Evolutionary conservation across 2,329 filamentous ascomycete species (phyloP), one percentile per base, ranked within the genome.

Genomic region (Diplodia intermedia): DNA sequence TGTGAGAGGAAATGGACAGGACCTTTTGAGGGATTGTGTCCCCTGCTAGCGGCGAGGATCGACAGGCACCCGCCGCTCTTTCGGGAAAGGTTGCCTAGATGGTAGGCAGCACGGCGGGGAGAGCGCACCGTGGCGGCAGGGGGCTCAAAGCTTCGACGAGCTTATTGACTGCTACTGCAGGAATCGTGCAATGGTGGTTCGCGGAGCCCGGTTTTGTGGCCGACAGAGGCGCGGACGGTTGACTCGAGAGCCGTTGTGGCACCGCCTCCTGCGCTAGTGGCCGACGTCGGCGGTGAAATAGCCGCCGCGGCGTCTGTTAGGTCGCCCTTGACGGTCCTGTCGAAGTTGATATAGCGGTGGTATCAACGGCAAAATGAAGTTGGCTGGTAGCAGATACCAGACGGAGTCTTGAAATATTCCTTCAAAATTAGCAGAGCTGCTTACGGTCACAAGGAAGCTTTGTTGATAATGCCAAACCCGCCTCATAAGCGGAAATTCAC

Each of bases 31-130:
- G 60, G 60, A 63, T 63, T n/a, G 11, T 15, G 11, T 36, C 36
- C 60, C 60, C 60, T 63, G 60, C 60, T 63, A 63, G 60, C 36
- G 60, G 36, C 43, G 43, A 52, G 47, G 60, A 63, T 63, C 60
- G 33, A 5, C 60, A 63, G 60, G 60, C 60, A 52, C 60, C 60
- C 9, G 47, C 12, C 47, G 40, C 31, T n/a, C 23, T 12, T 63
- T 14, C 11, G 14, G 15, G 43, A 52, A 20, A 20, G 14, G 23
- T 33, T 9, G 60, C 12, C 38, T 52, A 8, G 15, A 36, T 52
- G n/a, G 31, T 4, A 63, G 60, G 60, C 43, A 36, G 47, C 60
- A 38, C 14, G 23, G 60, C 47, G 26, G 47, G 43, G 29, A 20
- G 4, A 20, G 38, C 33, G 40, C 11, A 20, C 12, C 29, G 31